Evolutionary conservation across 1,284 basidiomycete genomes (phyloP), one percentile per base, ranked within the genome.

Genomic region (Melampsora medusae): DNA sequence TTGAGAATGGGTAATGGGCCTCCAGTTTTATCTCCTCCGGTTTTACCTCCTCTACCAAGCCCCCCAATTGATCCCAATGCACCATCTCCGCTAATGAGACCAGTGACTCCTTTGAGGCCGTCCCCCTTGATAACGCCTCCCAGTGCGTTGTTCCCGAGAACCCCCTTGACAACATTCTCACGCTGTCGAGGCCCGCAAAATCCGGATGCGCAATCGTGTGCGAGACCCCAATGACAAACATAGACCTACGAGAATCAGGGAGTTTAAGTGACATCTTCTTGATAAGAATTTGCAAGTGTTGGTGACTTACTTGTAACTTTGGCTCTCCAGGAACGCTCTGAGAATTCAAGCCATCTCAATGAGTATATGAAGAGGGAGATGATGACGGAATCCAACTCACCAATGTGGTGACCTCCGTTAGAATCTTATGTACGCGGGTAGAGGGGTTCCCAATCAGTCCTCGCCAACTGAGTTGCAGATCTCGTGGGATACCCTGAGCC

Each of bases 181-280:
- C 2, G 28, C 28, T 28, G 28, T 28, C 28, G 28, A 28, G 28
- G 28, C 28, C 28, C 28, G 28, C 28, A 28, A 28, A 70, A 70
- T 19, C 69, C 69, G 33, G 60, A 61, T 22, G 31, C 6, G 48
- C 56, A 48, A 48, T 60, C 48, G 46, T 49, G 46, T 6, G 69
- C 35, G 61, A 61, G 62, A 33, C 69, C 69, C 25, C 69, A 60
- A 60, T 70, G 56, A n/a, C 69, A 70, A 4, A 70, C 69, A 46
- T 70, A 70, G 60, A 61, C 38, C 69, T 70, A 28, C 28, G 28
- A 28, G 28, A 49, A 6, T 12, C 60, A 49, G 12, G 48, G 59
- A 28, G 17, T n/a, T 19, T 38, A 17, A 17, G 12, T 42, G 31
- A 16, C 33, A 25, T 50, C 14, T 68, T 17, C 33, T 60, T 69